Evolutionary conservation across 1,139 yeast species (phyloP), one percentile per base, ranked within the genome.

Genomic region (Yamadazyma atmosphaerica): DNA sequence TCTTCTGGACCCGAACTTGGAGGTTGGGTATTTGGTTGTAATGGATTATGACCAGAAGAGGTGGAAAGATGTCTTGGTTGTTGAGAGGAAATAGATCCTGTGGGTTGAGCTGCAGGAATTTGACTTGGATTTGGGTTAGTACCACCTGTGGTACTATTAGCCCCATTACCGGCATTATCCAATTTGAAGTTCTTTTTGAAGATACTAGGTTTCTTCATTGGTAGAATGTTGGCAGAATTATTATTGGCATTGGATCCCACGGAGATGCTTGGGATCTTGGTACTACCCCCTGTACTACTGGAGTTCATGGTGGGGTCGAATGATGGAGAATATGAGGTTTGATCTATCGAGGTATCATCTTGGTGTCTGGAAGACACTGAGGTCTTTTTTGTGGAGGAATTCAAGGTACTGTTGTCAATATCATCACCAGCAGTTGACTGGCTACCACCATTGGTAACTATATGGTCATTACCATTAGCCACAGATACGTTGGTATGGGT

Each of bases 111-210:
- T 15, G 7, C 22, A 7, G 32, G 9, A n/a, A 7, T 14, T 11
- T 29, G 33, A 18, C 14, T 18, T 9, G 14, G 14, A 12, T 32
- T 28, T 19, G 34, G 19, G 16, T 30, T 31, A 15, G 27, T 12
- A n/a, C 15, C 18, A 39, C 21, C 13, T 37, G 16, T 17, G 35
- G 24, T 8, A 18, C 30, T 21, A 28, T 6, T 12, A 23, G 26
- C n/a, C 7, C 5, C 11, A 23, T 43, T 46, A 7, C 32, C 38
- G 10, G 49, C 35, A 18, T 19, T 36, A 30, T 65, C 70, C 3
- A 58, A 41, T 44, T 57, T 60, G 44, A 63, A 62, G 26, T 57
- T 58, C 54, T 63, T 65, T 44, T 61, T 63, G 48, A 64, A 63
- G 1, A 64, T 36, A 11, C 54, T 49, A 2, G 52, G 16, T 26